phyloP scores from a whole-genome alignment of 768 basidiomycete genomes.

The Tylopilus felleus region DNA sequence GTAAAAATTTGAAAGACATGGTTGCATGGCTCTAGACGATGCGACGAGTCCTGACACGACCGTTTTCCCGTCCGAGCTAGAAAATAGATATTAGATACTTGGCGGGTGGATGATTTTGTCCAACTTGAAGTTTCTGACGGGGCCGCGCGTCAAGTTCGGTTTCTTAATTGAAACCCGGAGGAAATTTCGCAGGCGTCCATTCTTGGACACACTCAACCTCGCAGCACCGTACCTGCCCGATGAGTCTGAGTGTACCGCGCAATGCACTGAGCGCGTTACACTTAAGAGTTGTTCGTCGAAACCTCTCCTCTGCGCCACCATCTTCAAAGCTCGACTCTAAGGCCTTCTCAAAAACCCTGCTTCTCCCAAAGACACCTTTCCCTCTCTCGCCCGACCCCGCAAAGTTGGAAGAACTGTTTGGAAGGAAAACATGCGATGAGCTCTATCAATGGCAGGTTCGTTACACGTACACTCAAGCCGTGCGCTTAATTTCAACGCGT shows the following conservation, averaged over 20 bases:
- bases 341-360: slow-evolving; percentile 58
- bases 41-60: too few relatives aligned
- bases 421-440: slow-evolving; percentile 61
- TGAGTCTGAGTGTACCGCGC: slow-evolving; percentile 20
- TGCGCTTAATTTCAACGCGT: neutral
- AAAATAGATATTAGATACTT: too few relatives aligned
- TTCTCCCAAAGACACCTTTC: slow-evolving; percentile 80
- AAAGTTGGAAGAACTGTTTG: slow-evolving; percentile 57
- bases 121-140: too few relatives aligned
- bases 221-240: neutral
- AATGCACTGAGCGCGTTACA: slow-evolving; percentile 12
- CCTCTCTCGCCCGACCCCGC: slow-evolving; percentile 66
- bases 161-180: neutral
- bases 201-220: neutral
- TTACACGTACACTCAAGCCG: slow-evolving; percentile 19
- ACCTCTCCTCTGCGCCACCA: slow-evolving; percentile 11
- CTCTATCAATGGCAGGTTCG: slow-evolving; percentile 78
- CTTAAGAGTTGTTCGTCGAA: slow-evolving; percentile 9
- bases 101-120: too few relatives aligned
- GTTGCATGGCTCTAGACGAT: too few relatives aligned
- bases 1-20: too few relatives aligned
- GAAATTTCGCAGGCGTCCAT: neutral
- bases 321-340: slow-evolving; percentile 26
- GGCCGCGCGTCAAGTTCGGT: too few relatives aligned
- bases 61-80: too few relatives aligned